These are phyloP conservation scores for Cryptococcus hybrid DNA, from an alignment of 1,284 basidiomycete species.

Conservation along the genomic window DNA sequence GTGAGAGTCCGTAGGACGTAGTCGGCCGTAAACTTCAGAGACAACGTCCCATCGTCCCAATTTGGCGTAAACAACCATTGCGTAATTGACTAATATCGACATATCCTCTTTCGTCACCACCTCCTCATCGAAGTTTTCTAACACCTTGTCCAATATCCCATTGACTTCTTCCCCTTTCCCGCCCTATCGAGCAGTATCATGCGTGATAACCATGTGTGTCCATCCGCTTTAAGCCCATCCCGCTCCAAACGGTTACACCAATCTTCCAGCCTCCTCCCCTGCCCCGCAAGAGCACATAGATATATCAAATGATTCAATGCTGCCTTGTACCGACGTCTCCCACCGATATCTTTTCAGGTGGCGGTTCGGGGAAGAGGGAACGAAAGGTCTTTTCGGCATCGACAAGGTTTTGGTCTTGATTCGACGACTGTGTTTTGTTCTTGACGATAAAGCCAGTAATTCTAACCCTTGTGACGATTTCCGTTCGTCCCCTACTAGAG, in stretches of 20 bases:
- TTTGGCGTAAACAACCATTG: conserved; percentile 63
- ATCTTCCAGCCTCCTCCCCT: conserved; percentile 17
- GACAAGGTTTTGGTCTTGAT: conserved; percentile 11
- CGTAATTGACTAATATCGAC: conserved; percentile 50
- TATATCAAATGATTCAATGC: conserved; percentile 36
- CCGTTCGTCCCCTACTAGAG: conserved; percentile 9
- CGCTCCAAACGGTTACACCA: conserved; percentile 24
- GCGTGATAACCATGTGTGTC: conserved; percentile 22
- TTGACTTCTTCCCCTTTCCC: conserved; percentile 11
- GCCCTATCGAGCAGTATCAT: conserved; percentile 18
- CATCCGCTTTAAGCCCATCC: conserved; percentile 21
- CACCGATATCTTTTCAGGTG: conserved; percentile 6
- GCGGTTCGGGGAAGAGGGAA: conserved; percentile 11
- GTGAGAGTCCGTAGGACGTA: neutral
- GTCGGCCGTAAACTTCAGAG: conserved; percentile 58
- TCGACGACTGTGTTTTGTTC: conserved; percentile 5
- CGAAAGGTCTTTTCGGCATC: conserved; percentile 17
- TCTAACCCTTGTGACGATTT: conserved; percentile 14
- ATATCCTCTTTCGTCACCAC: neutral
- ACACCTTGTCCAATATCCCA: conserved; percentile 4
- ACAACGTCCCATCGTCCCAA: conserved; percentile 59
- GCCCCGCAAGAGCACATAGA: conserved; percentile 23
- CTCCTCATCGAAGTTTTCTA: neutral
- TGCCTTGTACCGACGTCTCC: conserved; percentile 13
- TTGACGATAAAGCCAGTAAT: conserved; percentile 15